phyloP scores from a whole-genome alignment of 179 eudicot species.

The Drosera spatulata region DNA sequence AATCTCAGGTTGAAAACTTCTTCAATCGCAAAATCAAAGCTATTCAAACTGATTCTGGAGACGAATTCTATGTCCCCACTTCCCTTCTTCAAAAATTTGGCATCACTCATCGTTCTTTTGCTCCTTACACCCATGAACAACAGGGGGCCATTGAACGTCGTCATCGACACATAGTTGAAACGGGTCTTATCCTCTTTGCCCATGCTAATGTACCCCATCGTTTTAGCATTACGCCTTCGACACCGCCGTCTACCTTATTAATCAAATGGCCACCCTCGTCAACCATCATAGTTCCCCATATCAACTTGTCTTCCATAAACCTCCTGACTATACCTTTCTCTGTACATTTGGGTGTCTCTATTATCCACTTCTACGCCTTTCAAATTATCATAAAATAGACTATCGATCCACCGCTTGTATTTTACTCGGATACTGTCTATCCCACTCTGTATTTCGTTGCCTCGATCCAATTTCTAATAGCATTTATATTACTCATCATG shows the following conservation, averaged over 20 bases:
- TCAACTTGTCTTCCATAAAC: not conserved
- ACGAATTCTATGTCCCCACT: too few relatives aligned
- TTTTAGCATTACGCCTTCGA: not conserved
- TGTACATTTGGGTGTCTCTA: not conserved
- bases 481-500: not conserved
- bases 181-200: not conserved
- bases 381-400: not conserved
- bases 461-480: not conserved
- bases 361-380: not conserved
- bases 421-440: not conserved
- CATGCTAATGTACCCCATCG: not conserved
- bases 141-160: not conserved
- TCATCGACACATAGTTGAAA: not conserved
- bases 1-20: too few relatives aligned
- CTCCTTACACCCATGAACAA: not conserved
- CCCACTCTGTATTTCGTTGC: not conserved
- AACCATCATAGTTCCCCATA: not conserved
- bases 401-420: not conserved
- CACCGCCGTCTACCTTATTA: constrained; percentile 2
- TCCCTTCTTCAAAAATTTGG: not conserved
- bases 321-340: not conserved
- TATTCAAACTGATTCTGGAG: not conserved
- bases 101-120: not conserved
- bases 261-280: not conserved
- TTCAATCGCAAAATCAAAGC: not conserved